These are phyloP conservation scores for Begonia peltatifolia DNA, from an alignment of 306 rosid species.

Conservation along the genomic window DNA sequence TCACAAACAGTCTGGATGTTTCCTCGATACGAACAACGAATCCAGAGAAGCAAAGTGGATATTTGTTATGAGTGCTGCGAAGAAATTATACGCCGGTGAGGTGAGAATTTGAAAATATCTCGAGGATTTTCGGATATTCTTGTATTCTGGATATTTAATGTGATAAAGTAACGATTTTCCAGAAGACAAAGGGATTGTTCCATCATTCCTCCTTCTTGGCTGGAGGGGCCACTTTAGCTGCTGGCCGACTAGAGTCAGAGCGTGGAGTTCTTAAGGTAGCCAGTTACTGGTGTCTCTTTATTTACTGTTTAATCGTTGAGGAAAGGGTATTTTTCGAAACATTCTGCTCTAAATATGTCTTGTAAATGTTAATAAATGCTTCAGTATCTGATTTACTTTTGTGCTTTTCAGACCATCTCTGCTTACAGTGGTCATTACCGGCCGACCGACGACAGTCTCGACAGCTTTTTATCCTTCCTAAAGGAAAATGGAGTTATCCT, in stretches of 20 bases:
- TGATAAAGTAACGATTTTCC: constrained; percentile 8
- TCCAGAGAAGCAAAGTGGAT: constrained; percentile 55
- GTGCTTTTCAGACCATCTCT: constrained; percentile 59
- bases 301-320: too few relatives aligned
- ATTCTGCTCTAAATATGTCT: not conserved
- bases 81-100: constrained; percentile 78
- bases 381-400: constrained; percentile 19
- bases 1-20: constrained; percentile 43
- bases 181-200: constrained; percentile 79
- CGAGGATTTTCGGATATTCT: too few relatives aligned
- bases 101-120: constrained; percentile 31
- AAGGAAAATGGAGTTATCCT: constrained; percentile 61
- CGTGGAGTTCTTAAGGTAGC: constrained; percentile 65
- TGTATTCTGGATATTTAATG: not conserved
- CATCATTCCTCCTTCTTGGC: constrained; percentile 95
- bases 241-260: constrained; percentile 72
- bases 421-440: constrained; percentile 95
- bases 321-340: too few relatives aligned
- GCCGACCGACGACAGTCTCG: constrained; percentile 66
- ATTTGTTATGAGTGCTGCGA: constrained; percentile 82
- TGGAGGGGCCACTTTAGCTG: constrained; percentile 80
- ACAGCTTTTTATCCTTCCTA: constrained; percentile 48
- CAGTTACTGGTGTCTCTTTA: too few relatives aligned
- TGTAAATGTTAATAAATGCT: not conserved
- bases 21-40: constrained; percentile 39